A percentile compares a stretch with the other conserved stretches of the same genome.
Evolutionary conservation across 2,329 filamentous ascomycete genomes (phyloP).

Genomic region (Alternaria burnsii): DNA sequence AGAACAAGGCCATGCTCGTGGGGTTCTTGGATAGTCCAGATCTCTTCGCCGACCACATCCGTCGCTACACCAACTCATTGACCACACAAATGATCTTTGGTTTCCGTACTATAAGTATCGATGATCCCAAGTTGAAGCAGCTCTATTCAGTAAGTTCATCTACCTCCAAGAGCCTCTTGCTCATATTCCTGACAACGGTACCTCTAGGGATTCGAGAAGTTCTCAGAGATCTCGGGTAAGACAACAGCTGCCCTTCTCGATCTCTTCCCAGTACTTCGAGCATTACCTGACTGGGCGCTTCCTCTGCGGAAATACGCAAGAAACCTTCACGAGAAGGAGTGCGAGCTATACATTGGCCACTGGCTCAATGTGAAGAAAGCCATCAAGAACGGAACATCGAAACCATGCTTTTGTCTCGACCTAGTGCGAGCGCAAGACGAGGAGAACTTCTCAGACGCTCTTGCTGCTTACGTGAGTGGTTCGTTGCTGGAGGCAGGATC

Average conservation of each 20-base stretch:
- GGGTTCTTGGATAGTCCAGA: conserved; percentile 58
- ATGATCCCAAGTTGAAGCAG: conserved; percentile 28
- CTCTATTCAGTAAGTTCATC: conserved; percentile 18
- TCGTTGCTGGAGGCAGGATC: conserved; percentile 41
- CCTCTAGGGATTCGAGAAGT: conserved; percentile 52
- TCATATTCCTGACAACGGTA: conserved; percentile 39
- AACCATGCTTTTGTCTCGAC: conserved; percentile 38
- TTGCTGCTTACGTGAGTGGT: conserved; percentile 35
- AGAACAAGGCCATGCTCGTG: conserved; percentile 63
- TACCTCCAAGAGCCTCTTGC: background rate
- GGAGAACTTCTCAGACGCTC: conserved; percentile 31
- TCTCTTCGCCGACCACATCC: conserved; percentile 55
- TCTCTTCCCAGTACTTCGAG: conserved; percentile 56
- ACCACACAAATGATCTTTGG: conserved; percentile 62
- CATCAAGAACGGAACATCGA: conserved; percentile 20
- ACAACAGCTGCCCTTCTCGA: conserved; percentile 57
- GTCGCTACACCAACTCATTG: conserved; percentile 60
- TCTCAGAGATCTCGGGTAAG: conserved; percentile 54
- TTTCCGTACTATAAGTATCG: conserved; percentile 38
- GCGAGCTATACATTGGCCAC: conserved; percentile 36
- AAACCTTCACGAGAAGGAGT: conserved; percentile 56
- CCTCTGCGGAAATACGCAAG: conserved; percentile 53
- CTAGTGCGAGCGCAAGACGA: conserved; percentile 30
- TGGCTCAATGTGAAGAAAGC: conserved; percentile 33
- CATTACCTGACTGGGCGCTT: conserved; percentile 42